Evolutionary conservation across 345 rosid species (phyloP), one percentile per base, ranked within the genome.

Genomic region (Mangifera indica): DNA sequence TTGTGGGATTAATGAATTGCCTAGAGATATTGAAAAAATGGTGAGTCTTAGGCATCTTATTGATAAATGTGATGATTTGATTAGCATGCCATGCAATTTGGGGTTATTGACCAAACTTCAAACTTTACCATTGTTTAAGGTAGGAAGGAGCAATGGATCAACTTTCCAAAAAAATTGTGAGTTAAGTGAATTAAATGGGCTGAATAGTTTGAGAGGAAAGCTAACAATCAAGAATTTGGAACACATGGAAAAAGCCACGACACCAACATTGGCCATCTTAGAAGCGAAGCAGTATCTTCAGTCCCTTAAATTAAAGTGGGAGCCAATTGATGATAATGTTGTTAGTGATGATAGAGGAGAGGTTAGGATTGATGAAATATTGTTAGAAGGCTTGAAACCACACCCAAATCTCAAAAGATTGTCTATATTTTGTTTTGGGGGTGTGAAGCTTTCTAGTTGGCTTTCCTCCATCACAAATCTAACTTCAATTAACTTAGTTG

Each of bases 131-230:
- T 12, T 40, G 4, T 74, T 67, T 51, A 20, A 67, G 10, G 78
- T 74, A 3, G 61, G 69, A 13, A 40, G 20, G 56, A 58, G 15
- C 62, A 67, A 37, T 37, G 42, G 42, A 37, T 37, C 42, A 5
- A 37, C 42, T 7, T 37, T 8, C 18, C 17, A 49, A 29, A 26
- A 21, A 29, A 48, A 44, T 29, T 57, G n/a, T 12, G 22, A 60
- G 32, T 32, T 69, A 34, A 25, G 48, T 1, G 40, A 61, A 40
- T 67, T 75, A 42, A 71, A 55, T 4, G 62, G 15, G 51, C 25
- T 74, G 62, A 74, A 74, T 55, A 18, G 44, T 21, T 66, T 74
- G 49, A 69, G 72, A 24, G 77, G 77, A 21, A 5, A 25, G 17
- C 57, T 74, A n/a, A 37, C 9, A 18, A 53, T 67, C 62, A 8